These are phyloP conservation scores for Trichoderma harzianum DNA, from an alignment of 2,329 filamentous ascomycete genomes.

Conservation along the genomic window DNA sequence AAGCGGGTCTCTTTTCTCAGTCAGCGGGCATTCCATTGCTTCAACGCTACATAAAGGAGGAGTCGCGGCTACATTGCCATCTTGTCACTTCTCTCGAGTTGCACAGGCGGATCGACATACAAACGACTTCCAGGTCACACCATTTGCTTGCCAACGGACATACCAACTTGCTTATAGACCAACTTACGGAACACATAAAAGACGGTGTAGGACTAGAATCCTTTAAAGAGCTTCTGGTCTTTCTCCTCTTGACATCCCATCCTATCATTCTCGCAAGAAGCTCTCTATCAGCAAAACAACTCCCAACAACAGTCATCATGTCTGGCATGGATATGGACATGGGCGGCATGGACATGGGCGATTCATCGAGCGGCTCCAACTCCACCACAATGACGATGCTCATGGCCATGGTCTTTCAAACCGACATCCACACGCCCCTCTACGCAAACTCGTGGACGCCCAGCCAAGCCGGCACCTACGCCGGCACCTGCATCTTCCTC, in stretches of 20 bases:
- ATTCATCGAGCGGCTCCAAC: conserved; percentile 17
- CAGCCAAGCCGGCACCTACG: conserved; percentile 65
- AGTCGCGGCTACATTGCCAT: neutral
- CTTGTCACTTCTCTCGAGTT: neutral
- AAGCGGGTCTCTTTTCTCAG: conserved; percentile 1
- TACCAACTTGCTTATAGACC: neutral
- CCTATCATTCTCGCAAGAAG: neutral
- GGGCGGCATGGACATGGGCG: conserved; percentile 8
- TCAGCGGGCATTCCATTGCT: neutral
- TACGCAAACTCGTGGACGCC: conserved; percentile 73
- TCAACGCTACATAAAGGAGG: conserved; percentile 1
- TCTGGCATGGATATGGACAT: conserved; percentile 22
- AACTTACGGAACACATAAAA: neutral
- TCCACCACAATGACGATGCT: conserved; percentile 21
- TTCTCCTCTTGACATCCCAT: neutral
- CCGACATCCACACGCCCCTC: conserved; percentile 45
- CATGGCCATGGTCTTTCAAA: conserved; percentile 61
- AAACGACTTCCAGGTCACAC: neutral
- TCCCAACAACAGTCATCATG: conserved; percentile 15
- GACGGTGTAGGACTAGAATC: neutral
- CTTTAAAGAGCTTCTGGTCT: neutral
- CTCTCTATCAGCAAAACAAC: neutral
- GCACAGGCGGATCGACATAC: neutral
- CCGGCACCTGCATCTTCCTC: conserved; percentile 88
- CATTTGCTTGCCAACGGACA: neutral